Evolutionary conservation across 176 grass and related monocot species (phyloP).

Genomic region (Rhynchospora tenuis): DNA sequence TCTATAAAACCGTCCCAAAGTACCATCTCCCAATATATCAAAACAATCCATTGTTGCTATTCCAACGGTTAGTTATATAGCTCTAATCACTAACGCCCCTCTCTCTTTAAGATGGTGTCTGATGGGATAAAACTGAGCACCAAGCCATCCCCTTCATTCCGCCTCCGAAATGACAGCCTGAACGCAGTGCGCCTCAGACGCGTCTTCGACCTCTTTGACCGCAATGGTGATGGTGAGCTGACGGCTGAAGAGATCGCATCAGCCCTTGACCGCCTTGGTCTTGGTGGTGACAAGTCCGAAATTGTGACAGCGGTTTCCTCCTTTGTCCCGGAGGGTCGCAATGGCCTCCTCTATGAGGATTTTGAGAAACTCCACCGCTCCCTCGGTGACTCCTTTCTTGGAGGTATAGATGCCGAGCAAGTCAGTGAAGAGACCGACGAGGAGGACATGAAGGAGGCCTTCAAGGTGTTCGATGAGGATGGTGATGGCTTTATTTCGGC

Average conservation of each 20-base stretch:
- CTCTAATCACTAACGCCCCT: neutral
- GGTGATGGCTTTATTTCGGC: slow-evolving; percentile 91
- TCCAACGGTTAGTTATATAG: neutral
- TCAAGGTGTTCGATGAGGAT: slow-evolving; percentile 91
- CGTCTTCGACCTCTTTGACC: slow-evolving; percentile 93
- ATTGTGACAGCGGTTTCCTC: slow-evolving; percentile 47
- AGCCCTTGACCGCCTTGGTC: slow-evolving; percentile 78
- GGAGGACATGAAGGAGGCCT: slow-evolving; percentile 92
- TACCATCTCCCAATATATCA: neutral
- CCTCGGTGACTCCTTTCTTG: slow-evolving; percentile 69
- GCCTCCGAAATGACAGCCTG: slow-evolving; percentile 87
- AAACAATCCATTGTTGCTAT: slow-evolving; percentile 1
- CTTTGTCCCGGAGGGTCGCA: slow-evolving; percentile 56
- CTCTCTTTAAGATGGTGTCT: neutral
- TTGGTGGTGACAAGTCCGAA: slow-evolving; percentile 52
- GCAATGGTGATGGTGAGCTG: slow-evolving; percentile 90
- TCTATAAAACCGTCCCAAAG: neutral
- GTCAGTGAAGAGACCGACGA: slow-evolving; percentile 28
- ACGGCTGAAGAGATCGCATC: slow-evolving; percentile 73
- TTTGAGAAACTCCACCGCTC: slow-evolving; percentile 84
- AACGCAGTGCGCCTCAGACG: slow-evolving; percentile 80
- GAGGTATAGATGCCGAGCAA: slow-evolving; percentile 19
- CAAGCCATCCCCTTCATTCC: slow-evolving; percentile 77
- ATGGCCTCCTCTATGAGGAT: slow-evolving; percentile 60
- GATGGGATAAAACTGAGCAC: slow-evolving; percentile 24